Evolutionary conservation across 1,284 basidiomycete species (phyloP).

Genomic region (Cutaneotrichosporon sp.): DNA sequence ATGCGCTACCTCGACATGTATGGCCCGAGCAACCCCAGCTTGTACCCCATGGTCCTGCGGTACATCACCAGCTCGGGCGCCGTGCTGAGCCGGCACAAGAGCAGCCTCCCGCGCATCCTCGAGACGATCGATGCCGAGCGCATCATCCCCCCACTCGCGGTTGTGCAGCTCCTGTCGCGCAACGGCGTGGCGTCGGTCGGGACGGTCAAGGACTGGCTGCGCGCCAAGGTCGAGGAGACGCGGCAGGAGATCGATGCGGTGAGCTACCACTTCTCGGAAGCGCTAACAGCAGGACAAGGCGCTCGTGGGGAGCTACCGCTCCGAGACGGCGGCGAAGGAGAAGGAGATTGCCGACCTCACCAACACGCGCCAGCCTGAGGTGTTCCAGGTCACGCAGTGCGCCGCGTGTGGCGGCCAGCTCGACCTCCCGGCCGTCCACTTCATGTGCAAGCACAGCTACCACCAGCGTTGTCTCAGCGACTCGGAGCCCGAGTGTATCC

Average conservation of each 20-base stretch:
- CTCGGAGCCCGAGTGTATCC: constrained; percentile 83
- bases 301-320: constrained; percentile 79
- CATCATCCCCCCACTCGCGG: constrained; percentile 82
- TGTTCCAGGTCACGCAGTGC: constrained; percentile 93
- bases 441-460: constrained; percentile 98
- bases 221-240: constrained; percentile 71
- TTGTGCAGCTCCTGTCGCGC: constrained; percentile 83
- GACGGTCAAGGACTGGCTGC: constrained; percentile 84
- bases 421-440: constrained; percentile 90
- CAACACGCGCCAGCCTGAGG: constrained; percentile 71
- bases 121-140: constrained; percentile 73
- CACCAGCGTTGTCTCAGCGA: constrained; percentile 87
- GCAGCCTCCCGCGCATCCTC: constrained; percentile 70
- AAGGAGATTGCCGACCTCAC: constrained; percentile 78
- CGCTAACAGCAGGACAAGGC: constrained; percentile 67
- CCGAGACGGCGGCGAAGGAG: constrained; percentile 78
- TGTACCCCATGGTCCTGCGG: constrained; percentile 87
- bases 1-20: constrained; percentile 72
- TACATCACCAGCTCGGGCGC: constrained; percentile 80
- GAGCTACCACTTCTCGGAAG: constrained; percentile 39
- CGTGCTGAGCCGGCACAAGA: constrained; percentile 67
- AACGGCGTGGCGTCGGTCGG: constrained; percentile 88
- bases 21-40: constrained; percentile 67
- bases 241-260: constrained; percentile 77
- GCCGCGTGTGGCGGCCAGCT: constrained; percentile 82